phyloP scores from a whole-genome alignment of 1,284 basidiomycete genomes.

The Boletus putidus region DNA sequence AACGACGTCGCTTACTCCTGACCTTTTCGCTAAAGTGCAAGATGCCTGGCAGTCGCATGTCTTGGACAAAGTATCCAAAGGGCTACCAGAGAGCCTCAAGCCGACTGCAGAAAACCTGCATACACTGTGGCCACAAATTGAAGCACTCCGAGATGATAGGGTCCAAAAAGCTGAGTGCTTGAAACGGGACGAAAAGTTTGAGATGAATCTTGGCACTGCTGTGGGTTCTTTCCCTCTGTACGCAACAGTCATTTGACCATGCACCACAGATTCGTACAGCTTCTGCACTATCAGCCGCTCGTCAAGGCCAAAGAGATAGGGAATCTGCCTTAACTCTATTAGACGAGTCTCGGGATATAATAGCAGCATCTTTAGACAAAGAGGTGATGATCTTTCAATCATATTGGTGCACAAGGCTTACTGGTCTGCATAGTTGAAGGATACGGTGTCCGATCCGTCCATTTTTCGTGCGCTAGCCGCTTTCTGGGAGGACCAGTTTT shows the following conservation, averaged over 20 bases:
- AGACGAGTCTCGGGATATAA: constrained; percentile 71
- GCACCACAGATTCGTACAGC: constrained; percentile 51
- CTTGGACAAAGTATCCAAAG: constrained; percentile 58
- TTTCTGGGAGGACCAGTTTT: constrained; percentile 90
- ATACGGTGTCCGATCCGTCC: constrained; percentile 82
- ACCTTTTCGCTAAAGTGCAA: constrained; percentile 61
- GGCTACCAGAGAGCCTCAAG: constrained; percentile 51
- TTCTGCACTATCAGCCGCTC: constrained; percentile 51
- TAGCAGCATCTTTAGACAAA: constrained; percentile 73
- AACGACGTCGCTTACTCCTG: constrained; percentile 55
- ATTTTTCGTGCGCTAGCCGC: constrained; percentile 85
- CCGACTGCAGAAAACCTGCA: constrained; percentile 52
- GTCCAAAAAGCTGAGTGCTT: constrained; percentile 72
- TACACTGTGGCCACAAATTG: constrained; percentile 54
- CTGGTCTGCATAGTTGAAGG: constrained; percentile 56
- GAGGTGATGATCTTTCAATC: constrained; percentile 50
- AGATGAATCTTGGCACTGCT: constrained; percentile 79
- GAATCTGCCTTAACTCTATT: constrained; percentile 65
- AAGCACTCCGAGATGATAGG: constrained; percentile 47
- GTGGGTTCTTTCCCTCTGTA: constrained; percentile 44
- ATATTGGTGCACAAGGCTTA: constrained; percentile 10
- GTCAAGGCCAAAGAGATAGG: constrained; percentile 43
- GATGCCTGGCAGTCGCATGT: constrained; percentile 69
- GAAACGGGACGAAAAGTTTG: constrained; percentile 86
- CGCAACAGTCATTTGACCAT: constrained; percentile 22